Evolutionary conservation across 495 filamentous ascomycete species (phyloP).

Genomic region (Neurospora sp.): DNA sequence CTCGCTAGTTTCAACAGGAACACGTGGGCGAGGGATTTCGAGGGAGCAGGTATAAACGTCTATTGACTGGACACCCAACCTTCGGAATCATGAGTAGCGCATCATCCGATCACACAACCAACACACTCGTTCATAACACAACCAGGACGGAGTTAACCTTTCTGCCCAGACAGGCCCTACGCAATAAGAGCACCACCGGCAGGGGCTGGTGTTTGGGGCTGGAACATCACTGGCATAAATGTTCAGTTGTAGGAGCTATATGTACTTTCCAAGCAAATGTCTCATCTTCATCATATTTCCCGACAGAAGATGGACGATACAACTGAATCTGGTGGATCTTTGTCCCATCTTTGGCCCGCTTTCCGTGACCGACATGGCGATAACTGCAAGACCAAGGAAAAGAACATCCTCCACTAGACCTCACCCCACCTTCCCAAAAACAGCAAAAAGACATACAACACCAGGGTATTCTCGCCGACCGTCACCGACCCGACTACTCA

Average conservation of each 20-base stretch:
- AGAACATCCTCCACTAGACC: neutral
- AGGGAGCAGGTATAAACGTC: too few relatives aligned
- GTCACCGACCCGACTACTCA: conserved; percentile 41
- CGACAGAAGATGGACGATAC: neutral
- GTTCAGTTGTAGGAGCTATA: neutral
- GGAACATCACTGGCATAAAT: neutral
- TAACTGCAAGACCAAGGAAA: neutral
- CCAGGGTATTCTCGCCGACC: neutral
- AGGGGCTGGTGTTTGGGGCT: too few relatives aligned
- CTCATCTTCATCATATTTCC: too few relatives aligned
- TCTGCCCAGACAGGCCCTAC: too few relatives aligned
- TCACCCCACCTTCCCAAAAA: neutral
- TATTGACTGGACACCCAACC: too few relatives aligned
- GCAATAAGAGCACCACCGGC: too few relatives aligned
- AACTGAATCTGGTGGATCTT: neutral
- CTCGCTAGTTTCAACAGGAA: too few relatives aligned
- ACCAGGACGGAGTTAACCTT: too few relatives aligned
- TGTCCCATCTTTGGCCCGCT: neutral
- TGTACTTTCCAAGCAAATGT: neutral
- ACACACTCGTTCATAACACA: too few relatives aligned
- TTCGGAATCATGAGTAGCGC: too few relatives aligned
- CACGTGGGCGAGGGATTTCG: too few relatives aligned
- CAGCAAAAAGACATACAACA: neutral
- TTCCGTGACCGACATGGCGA: neutral
- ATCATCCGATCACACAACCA: too few relatives aligned